Evolutionary conservation across 306 rosid species (phyloP), one percentile per base, ranked within the genome.

Genomic region (Glycyrrhiza uralensis): DNA sequence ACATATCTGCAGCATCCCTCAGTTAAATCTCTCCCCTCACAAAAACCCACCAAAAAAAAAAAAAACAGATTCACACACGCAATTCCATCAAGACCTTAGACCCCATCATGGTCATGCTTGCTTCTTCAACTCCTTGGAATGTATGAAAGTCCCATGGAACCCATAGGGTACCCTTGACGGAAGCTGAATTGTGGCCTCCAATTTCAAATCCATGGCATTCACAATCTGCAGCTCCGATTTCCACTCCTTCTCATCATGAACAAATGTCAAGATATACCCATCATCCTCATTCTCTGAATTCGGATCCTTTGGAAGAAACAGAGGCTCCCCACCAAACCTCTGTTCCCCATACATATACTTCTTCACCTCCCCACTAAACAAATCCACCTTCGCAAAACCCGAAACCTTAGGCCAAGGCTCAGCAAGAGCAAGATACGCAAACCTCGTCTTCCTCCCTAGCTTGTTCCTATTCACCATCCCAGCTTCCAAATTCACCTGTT

Each of bases 321-420:
- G 81, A 58, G 99, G 99, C 80, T 94, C 99, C 0, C 99, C 97
- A 0, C 99, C 99, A 22, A 69, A 94, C 72, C 76, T 84, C 8
- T 84, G 28, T 0, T 84, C 89, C 0, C 99, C 99, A 8, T 91
- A 91, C 0, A 89, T 29, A 20, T 77, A 85, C 77, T 88, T 89
- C 9, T 49, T 74, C 0, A 86, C 83, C 13, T 89, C 83, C 0
- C 97, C 99, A 2, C 61, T 86, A 2, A 59, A 75, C 9, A 94
- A 68, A 74, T 91, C 93, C 0, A 94, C 97, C 57, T 94, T 94
- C 0, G 96, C 97, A 30, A 94, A 91, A 0, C 99, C 97, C 0
- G 99, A 94, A 10, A 94, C 99, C 36, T 89, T 94, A 0, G 99
- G 99, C 99, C 99, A 94, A 7, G 99, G 97, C 73, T 94, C 97